A percentile compares a stretch with the other conserved stretches of the same genome.
phyloP scores from a whole-genome alignment of 805 yeast species.

The Starmerella khaoyaiensis region DNA sequence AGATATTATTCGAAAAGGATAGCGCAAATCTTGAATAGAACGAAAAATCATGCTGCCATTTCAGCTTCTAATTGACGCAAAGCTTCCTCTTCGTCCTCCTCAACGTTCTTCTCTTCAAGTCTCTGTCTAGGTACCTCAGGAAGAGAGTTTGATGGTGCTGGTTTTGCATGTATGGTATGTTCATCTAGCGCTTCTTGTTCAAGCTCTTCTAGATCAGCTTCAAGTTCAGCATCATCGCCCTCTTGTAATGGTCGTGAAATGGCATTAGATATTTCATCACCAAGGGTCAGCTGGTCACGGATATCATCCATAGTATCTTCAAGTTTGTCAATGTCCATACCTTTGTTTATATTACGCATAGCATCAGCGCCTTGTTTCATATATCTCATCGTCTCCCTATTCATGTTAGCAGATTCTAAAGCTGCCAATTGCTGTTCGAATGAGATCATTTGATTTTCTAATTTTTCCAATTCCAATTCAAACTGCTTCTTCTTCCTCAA shows the following conservation, averaged over 20 bases:
- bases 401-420: conserved; percentile 89
- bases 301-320: conserved; percentile 97
- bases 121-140: conserved; percentile 25
- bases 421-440: conserved; percentile 81
- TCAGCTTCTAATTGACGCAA: conserved; percentile 33
- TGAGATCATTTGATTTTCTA: conserved; percentile 78
- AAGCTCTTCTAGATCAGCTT: conserved; percentile 80
- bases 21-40: no score
- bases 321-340: conserved; percentile 88
- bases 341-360: conserved; percentile 91
- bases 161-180: conserved; percentile 38
- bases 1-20: no score
- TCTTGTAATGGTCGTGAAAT: conserved; percentile 90
- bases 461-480: conserved; percentile 64
- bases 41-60: conserved; percentile 27
- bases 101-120: conserved; percentile 20
- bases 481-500: conserved; percentile 75
- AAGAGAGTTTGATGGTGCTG: conserved; percentile 27
- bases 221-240: conserved; percentile 73
- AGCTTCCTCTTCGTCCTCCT: conserved; percentile 35
- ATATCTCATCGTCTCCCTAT: conserved; percentile 94
- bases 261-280: conserved; percentile 93
- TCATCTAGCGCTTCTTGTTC: conserved; percentile 69
- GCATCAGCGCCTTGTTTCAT: conserved; percentile 97
- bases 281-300: conserved; percentile 87